Percentiles rank a stretch among this genome's conserved stretches.
Conservation (phyloP, 495 filamentous ascomycete genomes). For the Saxispiralis lemnorum region DNA sequence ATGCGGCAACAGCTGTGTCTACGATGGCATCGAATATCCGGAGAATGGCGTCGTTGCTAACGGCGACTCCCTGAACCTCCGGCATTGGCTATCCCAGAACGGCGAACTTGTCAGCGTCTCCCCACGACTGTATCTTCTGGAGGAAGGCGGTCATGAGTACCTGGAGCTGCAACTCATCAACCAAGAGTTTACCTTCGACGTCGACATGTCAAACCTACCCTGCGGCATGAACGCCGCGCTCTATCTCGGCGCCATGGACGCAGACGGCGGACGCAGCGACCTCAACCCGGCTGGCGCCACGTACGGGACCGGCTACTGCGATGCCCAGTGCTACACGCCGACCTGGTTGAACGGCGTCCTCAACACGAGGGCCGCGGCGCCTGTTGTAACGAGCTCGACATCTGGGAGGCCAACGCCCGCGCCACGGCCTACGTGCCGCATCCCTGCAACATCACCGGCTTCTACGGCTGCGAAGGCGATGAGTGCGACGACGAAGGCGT, state of each 20-base stretch:
- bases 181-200: conserved; percentile 51
- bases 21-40: conserved; percentile 22
- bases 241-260: conserved; percentile 50
- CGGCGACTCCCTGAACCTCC: conserved; percentile 15
- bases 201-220: conserved; percentile 44
- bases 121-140: conserved; percentile 24
- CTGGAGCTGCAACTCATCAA: conserved; percentile 40
- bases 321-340: conserved; percentile 50
- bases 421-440: conserved; percentile 45
- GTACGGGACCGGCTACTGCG: conserved; percentile 64
- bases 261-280: conserved; percentile 37
- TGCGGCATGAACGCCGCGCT: conserved; percentile 57
- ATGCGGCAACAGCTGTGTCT: conserved; percentile 18
- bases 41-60: conserved; percentile 18
- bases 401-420: conserved; percentile 46
- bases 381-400: conserved; percentile 59
- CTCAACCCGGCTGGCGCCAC: conserved; percentile 51
- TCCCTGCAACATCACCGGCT: conserved; percentile 38
- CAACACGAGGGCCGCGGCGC: conserved; percentile 55
- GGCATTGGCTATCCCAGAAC: conserved; percentile 12
- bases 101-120: conserved; percentile 14
- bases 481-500: conserved; percentile 37
- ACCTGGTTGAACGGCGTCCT: conserved; percentile 27
- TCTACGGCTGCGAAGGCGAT: conserved; percentile 39
- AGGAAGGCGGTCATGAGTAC: conserved; percentile 27